These are phyloP conservation scores for Sugiyamaella xylanicola DNA, from an alignment of 1,139 yeast genomes.

Conservation along the genomic window DNA sequence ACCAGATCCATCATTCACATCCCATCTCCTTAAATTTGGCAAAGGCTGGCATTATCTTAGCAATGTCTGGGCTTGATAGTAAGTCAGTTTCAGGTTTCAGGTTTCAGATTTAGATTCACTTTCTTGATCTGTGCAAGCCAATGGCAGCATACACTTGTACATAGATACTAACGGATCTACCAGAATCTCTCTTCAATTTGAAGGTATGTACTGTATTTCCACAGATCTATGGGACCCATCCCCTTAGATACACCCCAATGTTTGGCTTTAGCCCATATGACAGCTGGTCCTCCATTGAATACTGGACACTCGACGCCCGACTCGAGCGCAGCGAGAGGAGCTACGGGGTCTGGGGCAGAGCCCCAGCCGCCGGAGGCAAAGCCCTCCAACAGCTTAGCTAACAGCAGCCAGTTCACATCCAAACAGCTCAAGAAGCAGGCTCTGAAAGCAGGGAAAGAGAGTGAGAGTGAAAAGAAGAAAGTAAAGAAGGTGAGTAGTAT, in stretches of 20 bases:
- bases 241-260: background rate
- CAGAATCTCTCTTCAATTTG: conserved; percentile 20
- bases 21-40: background rate
- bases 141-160: background rate
- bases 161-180: background rate
- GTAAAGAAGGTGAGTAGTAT: conserved; percentile 63
- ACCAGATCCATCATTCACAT: background rate
- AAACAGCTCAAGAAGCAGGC: conserved; percentile 92
- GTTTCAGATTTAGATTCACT: too few relatives aligned
- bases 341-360: too few relatives aligned
- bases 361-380: background rate
- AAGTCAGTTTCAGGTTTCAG: conserved; percentile 34
- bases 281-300: too few relatives aligned
- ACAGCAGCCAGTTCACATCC: conserved; percentile 67
- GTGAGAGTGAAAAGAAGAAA: conserved; percentile 80
- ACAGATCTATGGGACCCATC: background rate
- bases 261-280: background rate
- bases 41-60: background rate
- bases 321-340: background rate
- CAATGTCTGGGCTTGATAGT: conserved; percentile 55
- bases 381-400: background rate
- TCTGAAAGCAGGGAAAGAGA: conserved; percentile 86
- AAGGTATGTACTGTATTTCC: conserved; percentile 19
- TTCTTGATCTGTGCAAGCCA: too few relatives aligned
- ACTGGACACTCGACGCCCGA: too few relatives aligned